Base-by-base conservation (phyloP, 1,284 basidiomycete genomes). In the Mycena sp. region DNA sequence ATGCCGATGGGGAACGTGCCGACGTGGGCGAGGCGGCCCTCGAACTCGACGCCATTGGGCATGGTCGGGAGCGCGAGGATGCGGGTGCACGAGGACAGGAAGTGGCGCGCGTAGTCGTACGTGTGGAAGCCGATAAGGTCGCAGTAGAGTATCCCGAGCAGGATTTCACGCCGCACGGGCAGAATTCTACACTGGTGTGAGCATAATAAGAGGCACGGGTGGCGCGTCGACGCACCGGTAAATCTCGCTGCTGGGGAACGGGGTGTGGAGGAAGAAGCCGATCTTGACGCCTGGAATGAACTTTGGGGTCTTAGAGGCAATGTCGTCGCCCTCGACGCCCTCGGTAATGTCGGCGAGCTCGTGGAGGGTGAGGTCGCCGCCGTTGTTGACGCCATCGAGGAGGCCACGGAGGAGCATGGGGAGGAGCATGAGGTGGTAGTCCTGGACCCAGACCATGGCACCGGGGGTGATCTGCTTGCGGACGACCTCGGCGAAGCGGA, bases 1-100 rank as follows among this genome's bases (percentile, higher is more conserved):
- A 99, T 99, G 61, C 97, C 97, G 72, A 99, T 99, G 19, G 97
- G 97, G 84, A 98, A 99, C 1, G 97, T 99, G 48, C 97, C 98
- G 64, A 99, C 97, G 72, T 98, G 96, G 16, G 94, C 96, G 67
- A 98, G 89, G 19, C 95, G 91, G 19, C 96, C 96, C 72, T 95
- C 95, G 71, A 98, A 97, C 73, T 98, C 95, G 71, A 98, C 93
- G 55, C 97, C 96, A 76, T 99, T 99, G 6, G 97, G 97, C 91
- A 98, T 96, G 1, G 97, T 98, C 4, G 95, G 91, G n/a, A 99
- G 83, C 29, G 92, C 93, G 23, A 99, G 89, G 69, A 99, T 97
- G 50, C 98, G 93, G 2, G 97, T 98, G 79, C 97, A 99, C 35
- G 96, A 97, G 1, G 96, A 98, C 41, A 99, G 84, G 86, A 99